Base-by-base conservation (phyloP, 148 eudicot species). In the Rhododendron ovatum region DNA sequence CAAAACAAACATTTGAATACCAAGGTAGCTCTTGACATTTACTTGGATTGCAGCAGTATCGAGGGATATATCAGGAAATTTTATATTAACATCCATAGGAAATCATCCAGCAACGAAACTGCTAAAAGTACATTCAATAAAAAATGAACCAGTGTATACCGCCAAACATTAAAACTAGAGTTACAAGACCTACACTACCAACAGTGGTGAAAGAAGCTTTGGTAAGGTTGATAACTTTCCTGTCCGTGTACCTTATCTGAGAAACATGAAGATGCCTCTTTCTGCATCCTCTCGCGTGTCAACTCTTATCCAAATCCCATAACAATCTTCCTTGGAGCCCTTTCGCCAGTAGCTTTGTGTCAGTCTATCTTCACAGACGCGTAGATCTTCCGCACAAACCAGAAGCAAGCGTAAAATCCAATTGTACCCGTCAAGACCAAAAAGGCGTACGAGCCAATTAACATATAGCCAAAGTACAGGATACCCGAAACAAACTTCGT, bases 381-480 rank as follows among this genome's bases (percentile, higher is more conserved):
- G 71, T 90, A 90, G 15, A 90, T 90, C 88, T 90, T 90, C 30
- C 91, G 83, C 41, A 90, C 87, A 82, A 90, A 90, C 91, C 90
- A 90, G 67, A 90, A 83, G 86, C 91, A 88, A 3, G 91, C 88
- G 12, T 79, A 90, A 81, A 90, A 90, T 55, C 91, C 91, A 65
- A 90, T 82, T 28, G 91, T 90, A 73, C 91, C 91, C 30, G 91
- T 90, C 45, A 90, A 78, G 47, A 90, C 88, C 85, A 90, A 90
- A 79, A 90, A 90, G 18, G 90, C 91, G 77, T 88, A 90, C 2
- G 91, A 87, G 51, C 83, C 82, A n/a, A 90, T 88, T 35, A 83
- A 88, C 90, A 90, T 90, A 14, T 90, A 90, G 20, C 91, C 91
- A 26, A 90, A 90, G 84, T 90, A 90, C 7, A 90, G 88, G 76